Conservation (phyloP, 2,329 filamentous ascomycete genomes). For the Periglandula ipomoeae region DNA sequence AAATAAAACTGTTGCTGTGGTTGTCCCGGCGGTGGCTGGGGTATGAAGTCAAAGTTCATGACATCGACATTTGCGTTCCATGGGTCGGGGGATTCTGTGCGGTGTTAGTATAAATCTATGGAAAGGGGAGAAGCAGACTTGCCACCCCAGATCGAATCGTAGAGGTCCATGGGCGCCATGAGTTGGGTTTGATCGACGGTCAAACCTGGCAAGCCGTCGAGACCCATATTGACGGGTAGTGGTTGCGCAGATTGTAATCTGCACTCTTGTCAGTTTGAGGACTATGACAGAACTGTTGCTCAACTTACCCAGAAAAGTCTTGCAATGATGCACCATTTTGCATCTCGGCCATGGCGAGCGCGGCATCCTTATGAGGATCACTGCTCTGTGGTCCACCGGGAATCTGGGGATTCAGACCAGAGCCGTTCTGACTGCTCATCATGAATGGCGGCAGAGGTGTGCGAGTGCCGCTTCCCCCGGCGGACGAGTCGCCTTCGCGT, state of each 20-base stretch:
- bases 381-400: constrained; percentile 21
- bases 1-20: constrained; percentile 51
- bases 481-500: constrained; percentile 37
- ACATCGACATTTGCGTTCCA: constrained; percentile 46
- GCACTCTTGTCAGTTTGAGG: constrained; percentile 10
- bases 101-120: background rate
- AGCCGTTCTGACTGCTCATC: constrained; percentile 14
- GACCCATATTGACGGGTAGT: constrained; percentile 25
- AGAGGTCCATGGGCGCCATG: constrained; percentile 59
- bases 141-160: constrained; percentile 62
- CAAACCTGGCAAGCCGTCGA: constrained; percentile 39
- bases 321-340: constrained; percentile 44
- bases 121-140: constrained; percentile 16
- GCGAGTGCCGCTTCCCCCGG: constrained; percentile 35
- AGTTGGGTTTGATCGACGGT: constrained; percentile 48
- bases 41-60: constrained; percentile 52
- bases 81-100: constrained; percentile 48
- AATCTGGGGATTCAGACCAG: constrained; percentile 16
- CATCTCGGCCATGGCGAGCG: constrained; percentile 56
- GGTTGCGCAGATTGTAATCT: constrained; percentile 29
- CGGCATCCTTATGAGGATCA: constrained; percentile 52
- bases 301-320: constrained; percentile 33
- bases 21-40: constrained; percentile 50
- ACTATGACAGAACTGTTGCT: background rate
- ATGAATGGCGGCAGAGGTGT: constrained; percentile 29